Evolutionary conservation across 371 early-diverging fungal genomes (phyloP).

Genomic region (Syncephalis fuscata): DNA sequence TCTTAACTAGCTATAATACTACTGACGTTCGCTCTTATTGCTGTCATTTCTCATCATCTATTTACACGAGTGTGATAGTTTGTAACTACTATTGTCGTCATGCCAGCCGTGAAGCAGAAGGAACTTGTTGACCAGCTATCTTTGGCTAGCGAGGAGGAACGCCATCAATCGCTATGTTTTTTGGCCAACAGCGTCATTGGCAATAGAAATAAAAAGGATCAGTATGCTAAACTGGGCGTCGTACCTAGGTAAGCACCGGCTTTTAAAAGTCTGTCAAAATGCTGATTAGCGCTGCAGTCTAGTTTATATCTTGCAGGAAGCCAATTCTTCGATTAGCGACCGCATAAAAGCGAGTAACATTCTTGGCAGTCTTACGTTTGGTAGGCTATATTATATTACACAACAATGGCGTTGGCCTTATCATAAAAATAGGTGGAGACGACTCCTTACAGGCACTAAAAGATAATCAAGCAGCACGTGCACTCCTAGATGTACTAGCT

Average conservation of each 20-base stretch:
- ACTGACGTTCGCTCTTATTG: too few relatives aligned
- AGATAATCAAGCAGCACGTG: constrained; percentile 35
- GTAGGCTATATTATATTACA: constrained; percentile 15
- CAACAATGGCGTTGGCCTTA: background rate
- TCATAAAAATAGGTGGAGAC: constrained; percentile 29
- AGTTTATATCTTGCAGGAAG: constrained; percentile 38
- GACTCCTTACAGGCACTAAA: constrained; percentile 39
- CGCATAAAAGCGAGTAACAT: constrained; percentile 52
- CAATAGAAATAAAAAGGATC: constrained; percentile 64
- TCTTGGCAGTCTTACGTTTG: constrained; percentile 67
- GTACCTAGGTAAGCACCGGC: constrained; percentile 32
- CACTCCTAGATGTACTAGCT: constrained; percentile 35
- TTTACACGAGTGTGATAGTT: too few relatives aligned
- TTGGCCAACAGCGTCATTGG: constrained; percentile 81
- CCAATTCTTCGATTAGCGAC: constrained; percentile 17
- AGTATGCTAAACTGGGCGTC: constrained; percentile 48
- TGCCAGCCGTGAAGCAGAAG: background rate
- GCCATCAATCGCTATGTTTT: constrained; percentile 44
- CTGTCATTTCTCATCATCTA: too few relatives aligned
- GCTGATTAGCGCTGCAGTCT: background rate
- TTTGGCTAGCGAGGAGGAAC: constrained; percentile 2
- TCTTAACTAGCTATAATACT: too few relatives aligned
- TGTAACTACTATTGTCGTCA: background rate
- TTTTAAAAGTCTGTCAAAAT: background rate
- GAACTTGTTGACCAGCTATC: background rate